Evolutionary conservation across 2,329 filamentous ascomycete species (phyloP).

Genomic region (Tolypocladium sp.): DNA sequence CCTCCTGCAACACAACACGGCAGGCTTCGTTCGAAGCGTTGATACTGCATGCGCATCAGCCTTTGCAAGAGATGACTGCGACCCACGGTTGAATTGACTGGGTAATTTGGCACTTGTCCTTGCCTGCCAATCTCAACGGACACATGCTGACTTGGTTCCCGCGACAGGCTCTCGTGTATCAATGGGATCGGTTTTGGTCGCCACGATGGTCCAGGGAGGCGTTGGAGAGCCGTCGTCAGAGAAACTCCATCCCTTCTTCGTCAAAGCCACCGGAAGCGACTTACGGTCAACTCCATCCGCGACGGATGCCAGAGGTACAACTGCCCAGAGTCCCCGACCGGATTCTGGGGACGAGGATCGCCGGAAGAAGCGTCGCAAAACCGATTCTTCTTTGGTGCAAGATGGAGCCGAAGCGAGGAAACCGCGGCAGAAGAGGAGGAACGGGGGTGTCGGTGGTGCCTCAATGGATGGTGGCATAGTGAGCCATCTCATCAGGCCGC

Average conservation of each 20-base stretch:
- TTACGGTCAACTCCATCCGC: constrained; percentile 1
- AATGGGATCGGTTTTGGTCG: constrained; percentile 34
- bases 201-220: constrained; percentile 34
- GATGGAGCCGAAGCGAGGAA: constrained; percentile 16
- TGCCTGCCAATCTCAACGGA: too few species aligned
- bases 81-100: neutral
- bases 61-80: neutral
- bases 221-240: constrained; percentile 24
- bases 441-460: constrained; percentile 5
- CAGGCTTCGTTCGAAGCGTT: neutral
- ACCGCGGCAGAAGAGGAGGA: constrained; percentile 13
- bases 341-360: constrained; percentile 19
- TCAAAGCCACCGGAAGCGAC: constrained; percentile 13
- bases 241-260: constrained; percentile 49
- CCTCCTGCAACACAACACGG: neutral
- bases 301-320: neutral
- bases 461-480: constrained; percentile 7
- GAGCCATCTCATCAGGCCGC: constrained; percentile 4
- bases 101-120: neutral
- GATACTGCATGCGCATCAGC: neutral
- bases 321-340: neutral
- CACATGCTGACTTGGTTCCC: neutral
- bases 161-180: constrained; percentile 9
- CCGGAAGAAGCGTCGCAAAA: constrained; percentile 34
- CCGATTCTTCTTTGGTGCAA: constrained; percentile 14